These are phyloP conservation scores for Boechera retrofracta DNA, from an alignment of 345 rosid species.

Conservation along the genomic window DNA sequence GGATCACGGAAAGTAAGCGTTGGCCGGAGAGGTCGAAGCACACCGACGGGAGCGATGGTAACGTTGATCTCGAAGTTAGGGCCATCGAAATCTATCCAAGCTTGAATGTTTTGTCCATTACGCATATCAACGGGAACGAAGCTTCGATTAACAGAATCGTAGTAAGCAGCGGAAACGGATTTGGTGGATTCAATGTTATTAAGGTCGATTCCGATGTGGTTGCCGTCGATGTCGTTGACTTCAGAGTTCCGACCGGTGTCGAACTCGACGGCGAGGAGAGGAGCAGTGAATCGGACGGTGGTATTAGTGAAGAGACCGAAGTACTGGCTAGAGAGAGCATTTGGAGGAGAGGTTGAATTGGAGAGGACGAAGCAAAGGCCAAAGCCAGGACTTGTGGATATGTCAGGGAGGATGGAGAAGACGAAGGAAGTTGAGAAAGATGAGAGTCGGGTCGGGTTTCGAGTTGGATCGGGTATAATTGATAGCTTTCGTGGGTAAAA, in stretches of 20 bases:
- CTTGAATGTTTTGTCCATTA: constrained; percentile 70
- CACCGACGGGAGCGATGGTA: constrained; percentile 71
- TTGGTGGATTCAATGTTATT: constrained; percentile 56
- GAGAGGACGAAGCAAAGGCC: constrained; percentile 89
- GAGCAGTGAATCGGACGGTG: constrained; percentile 50
- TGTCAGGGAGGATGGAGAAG: constrained; percentile 53
- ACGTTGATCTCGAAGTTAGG: constrained; percentile 69
- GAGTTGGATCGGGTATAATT: constrained; percentile 49
- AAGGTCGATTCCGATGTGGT: constrained; percentile 80
- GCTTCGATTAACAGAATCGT: constrained; percentile 53
- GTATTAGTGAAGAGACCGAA: constrained; percentile 70
- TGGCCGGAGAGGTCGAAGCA: constrained; percentile 61
- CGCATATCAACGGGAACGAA: constrained; percentile 68
- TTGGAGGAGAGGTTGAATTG: constrained; percentile 74
- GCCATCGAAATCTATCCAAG: constrained; percentile 91
- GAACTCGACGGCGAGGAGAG: constrained; percentile 79
- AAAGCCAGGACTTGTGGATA: constrained; percentile 75
- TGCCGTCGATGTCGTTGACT: constrained; percentile 65
- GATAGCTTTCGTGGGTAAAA: constrained; percentile 60
- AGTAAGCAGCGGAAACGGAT: constrained; percentile 59
- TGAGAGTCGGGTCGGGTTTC: constrained; percentile 55
- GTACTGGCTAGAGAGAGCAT: constrained; percentile 70
- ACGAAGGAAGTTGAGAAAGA: constrained; percentile 75
- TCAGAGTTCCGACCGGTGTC: constrained; percentile 75
- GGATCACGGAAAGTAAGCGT: constrained; percentile 63